A percentile compares a stretch with the other conserved stretches of the same genome.
These are phyloP conservation scores for Boeremia lycopersici DNA, from an alignment of 2,329 filamentous ascomycete genomes.

Conservation along the genomic window DNA sequence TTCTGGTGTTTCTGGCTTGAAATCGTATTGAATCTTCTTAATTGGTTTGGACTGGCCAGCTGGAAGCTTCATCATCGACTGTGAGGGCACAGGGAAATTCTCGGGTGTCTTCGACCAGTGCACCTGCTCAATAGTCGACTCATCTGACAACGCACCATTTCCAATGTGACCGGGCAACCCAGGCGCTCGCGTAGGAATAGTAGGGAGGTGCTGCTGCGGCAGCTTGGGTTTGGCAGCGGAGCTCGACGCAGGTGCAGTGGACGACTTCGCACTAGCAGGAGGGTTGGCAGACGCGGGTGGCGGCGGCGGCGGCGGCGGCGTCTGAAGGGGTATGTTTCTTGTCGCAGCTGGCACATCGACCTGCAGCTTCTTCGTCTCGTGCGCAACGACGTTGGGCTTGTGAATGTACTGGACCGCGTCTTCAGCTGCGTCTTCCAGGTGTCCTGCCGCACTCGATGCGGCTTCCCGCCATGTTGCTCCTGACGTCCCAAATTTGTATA, in stretches of 20 bases:
- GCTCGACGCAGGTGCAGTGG: conserved; percentile 18
- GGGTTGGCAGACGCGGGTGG: conserved; percentile 16
- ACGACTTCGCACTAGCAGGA: conserved; percentile 23
- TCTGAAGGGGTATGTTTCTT: conserved; percentile 27
- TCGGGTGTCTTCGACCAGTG: conserved; percentile 79
- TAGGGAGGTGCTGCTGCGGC: conserved; percentile 20
- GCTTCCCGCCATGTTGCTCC: conserved; percentile 47
- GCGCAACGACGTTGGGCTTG: conserved; percentile 33
- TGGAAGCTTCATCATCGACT: conserved; percentile 77
- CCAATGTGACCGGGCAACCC: conserved; percentile 22
- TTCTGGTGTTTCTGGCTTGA: conserved; percentile 64
- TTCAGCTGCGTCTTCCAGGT: conserved; percentile 22
- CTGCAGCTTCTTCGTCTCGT: conserved; percentile 41
- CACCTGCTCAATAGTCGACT: conserved; percentile 43
- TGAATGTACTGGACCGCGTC: conserved; percentile 27
- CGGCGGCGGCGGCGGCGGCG: conserved; percentile 40
- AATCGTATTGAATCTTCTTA: conserved; percentile 76
- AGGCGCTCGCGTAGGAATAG: conserved; percentile 22
- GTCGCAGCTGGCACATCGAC: conserved; percentile 41
- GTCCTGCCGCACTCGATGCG: conserved; percentile 28
- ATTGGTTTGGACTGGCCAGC: conserved; percentile 71
- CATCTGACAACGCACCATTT: conserved; percentile 28
- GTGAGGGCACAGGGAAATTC: conserved; percentile 74
- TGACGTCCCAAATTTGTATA: conserved; percentile 59
- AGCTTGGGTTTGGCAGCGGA: conserved; percentile 17